Evolutionary conservation across 176 grass and related monocot species (phyloP).

Genomic region (Tillandsia leiboldiana): DNA sequence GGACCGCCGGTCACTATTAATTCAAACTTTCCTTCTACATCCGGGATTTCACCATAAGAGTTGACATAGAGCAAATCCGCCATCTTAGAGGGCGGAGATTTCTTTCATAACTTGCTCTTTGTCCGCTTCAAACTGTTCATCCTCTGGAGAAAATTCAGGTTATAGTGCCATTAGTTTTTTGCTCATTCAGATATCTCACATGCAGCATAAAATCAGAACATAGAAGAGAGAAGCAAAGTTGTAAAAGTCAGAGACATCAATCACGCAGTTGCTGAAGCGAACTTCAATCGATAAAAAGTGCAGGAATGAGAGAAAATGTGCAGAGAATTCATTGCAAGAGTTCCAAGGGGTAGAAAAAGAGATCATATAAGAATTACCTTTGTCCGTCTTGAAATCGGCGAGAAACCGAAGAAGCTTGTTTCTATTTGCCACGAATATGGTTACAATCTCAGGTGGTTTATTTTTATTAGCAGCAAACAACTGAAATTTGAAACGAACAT

Average conservation of each 20-base stretch:
- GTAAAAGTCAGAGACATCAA: not conserved
- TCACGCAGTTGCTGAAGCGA: not conserved
- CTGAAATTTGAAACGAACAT: slow-evolving; percentile 15
- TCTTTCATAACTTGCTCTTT: slow-evolving; percentile 32
- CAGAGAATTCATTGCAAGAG: not conserved
- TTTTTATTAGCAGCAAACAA: slow-evolving; percentile 45
- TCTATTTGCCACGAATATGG: slow-evolving; percentile 44
- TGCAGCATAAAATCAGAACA: not conserved
- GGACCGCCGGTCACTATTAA: too few species aligned
- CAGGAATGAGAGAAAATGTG: not conserved
- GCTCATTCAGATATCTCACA: not conserved
- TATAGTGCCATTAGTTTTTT: not conserved
- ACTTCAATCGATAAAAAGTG: not conserved
- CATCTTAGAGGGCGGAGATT: slow-evolving; percentile 19
- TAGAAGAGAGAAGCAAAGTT: not conserved
- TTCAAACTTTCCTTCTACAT: too few species aligned
- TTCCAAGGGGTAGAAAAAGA: not conserved
- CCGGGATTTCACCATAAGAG: too few species aligned
- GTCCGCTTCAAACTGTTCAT: slow-evolving; percentile 34
- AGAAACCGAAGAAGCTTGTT: slow-evolving; percentile 50
- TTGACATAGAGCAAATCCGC: too few species aligned
- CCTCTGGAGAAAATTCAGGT: slow-evolving; percentile 20
- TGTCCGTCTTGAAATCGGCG: slow-evolving; percentile 32
- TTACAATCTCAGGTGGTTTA: slow-evolving; percentile 38
- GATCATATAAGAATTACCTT: slow-evolving; percentile 25